A percentile compares a stretch with the other conserved stretches of the same genome.
These are phyloP conservation scores for Sphagnum fallax DNA, from an alignment of 228 moss, liverwort and hornwort genomes.

Conservation along the genomic window DNA sequence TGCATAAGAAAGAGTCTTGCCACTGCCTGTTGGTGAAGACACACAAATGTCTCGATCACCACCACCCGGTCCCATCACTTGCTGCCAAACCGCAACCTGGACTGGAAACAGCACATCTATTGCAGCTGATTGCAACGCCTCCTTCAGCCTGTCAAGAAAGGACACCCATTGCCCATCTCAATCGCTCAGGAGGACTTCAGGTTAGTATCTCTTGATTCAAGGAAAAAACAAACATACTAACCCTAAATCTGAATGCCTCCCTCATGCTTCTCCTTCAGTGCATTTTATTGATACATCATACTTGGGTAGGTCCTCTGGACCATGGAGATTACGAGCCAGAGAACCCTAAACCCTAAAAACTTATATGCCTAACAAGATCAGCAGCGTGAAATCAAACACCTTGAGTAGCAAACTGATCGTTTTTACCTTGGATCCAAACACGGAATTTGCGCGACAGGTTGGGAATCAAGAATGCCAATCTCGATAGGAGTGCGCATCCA, in stretches of 20 bases:
- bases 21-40: slow-evolving; percentile 96
- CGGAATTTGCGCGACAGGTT: slow-evolving; percentile 52
- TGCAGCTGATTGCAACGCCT: slow-evolving; percentile 57
- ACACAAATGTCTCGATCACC: slow-evolving; percentile 86
- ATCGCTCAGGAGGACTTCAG: background rate
- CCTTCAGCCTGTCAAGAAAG: slow-evolving; percentile 53
- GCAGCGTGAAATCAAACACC: no score
- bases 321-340: no score
- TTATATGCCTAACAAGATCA: no score
- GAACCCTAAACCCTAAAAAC: no score
- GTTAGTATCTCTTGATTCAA: background rate
- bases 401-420: no score
- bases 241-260: no score
- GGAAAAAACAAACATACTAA: background rate
- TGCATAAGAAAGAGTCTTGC: slow-evolving; percentile 96
- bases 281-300: no score
- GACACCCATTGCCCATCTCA: background rate
- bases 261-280: no score
- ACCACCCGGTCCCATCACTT: slow-evolving; percentile 69
- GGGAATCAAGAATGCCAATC: slow-evolving; percentile 38
- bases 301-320: no score
- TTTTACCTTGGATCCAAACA: slow-evolving; percentile 64
- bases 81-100: slow-evolving; percentile 94
- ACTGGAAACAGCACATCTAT: slow-evolving; percentile 83
- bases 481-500: slow-evolving; percentile 94